These are phyloP conservation scores for Eucalyptus camaldulensis DNA, from an alignment of 345 rosid genomes.

Conservation along the genomic window DNA sequence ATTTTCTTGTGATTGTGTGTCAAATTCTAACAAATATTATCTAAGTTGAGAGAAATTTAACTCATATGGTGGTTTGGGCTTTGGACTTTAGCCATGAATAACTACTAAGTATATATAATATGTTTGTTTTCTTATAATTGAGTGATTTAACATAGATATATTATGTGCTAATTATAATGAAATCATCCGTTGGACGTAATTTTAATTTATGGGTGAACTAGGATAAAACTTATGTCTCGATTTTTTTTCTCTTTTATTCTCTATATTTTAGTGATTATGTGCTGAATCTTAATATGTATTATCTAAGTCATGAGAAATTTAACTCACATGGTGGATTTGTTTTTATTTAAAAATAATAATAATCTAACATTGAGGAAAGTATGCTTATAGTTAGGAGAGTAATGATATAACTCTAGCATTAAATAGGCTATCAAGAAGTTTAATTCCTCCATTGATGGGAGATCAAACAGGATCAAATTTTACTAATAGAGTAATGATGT, in stretches of 20 bases:
- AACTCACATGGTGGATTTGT: neutral
- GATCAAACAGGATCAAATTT: no score
- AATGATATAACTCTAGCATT: no score
- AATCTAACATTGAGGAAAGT: neutral
- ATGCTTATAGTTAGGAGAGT: no score
- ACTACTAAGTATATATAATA: fast-evolving
- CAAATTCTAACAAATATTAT: neutral
- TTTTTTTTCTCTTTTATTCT: fast-evolving
- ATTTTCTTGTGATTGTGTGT: no score
- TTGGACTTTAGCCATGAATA: no score
- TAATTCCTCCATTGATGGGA: no score
- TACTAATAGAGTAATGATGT: no score
- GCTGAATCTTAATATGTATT: neutral
- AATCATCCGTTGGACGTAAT: fast-evolving
- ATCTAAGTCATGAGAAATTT: neutral
- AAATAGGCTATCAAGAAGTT: no score
- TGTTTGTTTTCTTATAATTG: no score
- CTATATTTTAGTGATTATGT: neutral
- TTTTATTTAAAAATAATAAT: no score
- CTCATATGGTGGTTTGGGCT: no score
- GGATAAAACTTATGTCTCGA: no score
- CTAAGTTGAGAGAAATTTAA: neutral
- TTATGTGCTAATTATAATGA: fast-evolving
- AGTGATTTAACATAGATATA: neutral
- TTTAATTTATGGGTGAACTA: neutral